phyloP scores from a whole-genome alignment of 176 grass and related monocot species.

The Phyllostachys edulis region DNA sequence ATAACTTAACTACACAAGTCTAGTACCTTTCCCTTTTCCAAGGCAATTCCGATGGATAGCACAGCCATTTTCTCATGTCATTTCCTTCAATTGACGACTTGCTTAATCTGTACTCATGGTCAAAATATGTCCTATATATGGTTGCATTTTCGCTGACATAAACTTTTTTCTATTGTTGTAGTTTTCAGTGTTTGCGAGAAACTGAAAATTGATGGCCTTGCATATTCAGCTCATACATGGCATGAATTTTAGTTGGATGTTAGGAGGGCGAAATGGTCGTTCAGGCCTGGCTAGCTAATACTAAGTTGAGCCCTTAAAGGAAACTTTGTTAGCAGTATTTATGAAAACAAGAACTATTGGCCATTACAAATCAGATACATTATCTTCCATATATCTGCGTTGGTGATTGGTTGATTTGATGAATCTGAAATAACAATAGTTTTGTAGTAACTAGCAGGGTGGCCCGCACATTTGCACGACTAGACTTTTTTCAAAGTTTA shows the following conservation, averaged over 20 bases:
- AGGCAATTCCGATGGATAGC: background rate
- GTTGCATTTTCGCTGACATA: background rate
- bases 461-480: no score
- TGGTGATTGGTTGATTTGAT: background rate
- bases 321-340: background rate
- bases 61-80: background rate
- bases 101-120: background rate
- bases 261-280: background rate
- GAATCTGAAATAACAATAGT: background rate
- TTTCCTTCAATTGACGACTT: background rate
- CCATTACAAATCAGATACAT: background rate
- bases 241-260: background rate
- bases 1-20: background rate
- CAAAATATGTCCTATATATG: background rate
- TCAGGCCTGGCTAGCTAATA: background rate
- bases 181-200: background rate
- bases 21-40: background rate
- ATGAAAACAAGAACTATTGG: background rate
- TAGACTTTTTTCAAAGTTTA: no score
- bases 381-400: background rate
- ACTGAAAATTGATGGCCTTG: constrained; percentile 4
- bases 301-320: background rate
- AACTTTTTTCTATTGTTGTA: background rate
- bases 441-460: background rate
- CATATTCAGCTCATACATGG: no score